Evolutionary conservation across 1,284 basidiomycete genomes (phyloP).

Genomic region (Sphagnurus paluster): DNA sequence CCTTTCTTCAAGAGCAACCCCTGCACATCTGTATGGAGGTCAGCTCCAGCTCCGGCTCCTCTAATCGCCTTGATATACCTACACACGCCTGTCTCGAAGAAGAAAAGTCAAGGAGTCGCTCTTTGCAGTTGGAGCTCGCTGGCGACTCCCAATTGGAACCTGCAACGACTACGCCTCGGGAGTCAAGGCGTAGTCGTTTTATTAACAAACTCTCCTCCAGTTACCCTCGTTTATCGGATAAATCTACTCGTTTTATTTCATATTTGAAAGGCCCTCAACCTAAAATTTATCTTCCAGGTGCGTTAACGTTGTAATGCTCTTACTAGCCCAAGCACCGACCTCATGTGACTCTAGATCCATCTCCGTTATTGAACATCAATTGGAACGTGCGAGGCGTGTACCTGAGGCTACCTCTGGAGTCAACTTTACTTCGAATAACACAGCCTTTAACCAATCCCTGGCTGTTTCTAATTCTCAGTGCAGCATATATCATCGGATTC

Average conservation of each 20-base stretch:
- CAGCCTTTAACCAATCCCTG: constrained; percentile 50
- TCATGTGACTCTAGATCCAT: constrained; percentile 54
- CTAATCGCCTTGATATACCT: constrained; percentile 4
- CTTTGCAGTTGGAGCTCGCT: constrained; percentile 22
- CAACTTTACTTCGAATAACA: constrained; percentile 48
- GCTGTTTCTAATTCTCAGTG: constrained; percentile 55
- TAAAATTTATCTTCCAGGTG: constrained; percentile 57
- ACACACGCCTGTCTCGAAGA: constrained; percentile 1
- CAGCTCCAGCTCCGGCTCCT: constrained; percentile 11
- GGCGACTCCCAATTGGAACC: constrained; percentile 16
- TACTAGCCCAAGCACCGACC: too few species aligned
- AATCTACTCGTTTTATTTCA: constrained; percentile 23
- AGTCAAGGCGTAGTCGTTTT: constrained; percentile 20
- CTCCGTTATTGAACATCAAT: constrained; percentile 54
- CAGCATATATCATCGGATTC: constrained; percentile 70
- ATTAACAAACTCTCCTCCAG: constrained; percentile 10
- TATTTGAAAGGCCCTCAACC: constrained; percentile 64
- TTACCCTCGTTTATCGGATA: constrained; percentile 24
- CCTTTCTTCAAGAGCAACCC: constrained; percentile 1
- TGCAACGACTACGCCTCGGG: constrained; percentile 8
- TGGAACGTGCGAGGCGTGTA: constrained; percentile 36
- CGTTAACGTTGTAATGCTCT: constrained; percentile 21
- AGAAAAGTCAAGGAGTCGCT: constrained; percentile 6
- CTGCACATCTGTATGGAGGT: too few species aligned
- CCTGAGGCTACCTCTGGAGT: constrained; percentile 52